Evolutionary conservation across 345 rosid genomes (phyloP).

Genomic region (Acer negundo): DNA sequence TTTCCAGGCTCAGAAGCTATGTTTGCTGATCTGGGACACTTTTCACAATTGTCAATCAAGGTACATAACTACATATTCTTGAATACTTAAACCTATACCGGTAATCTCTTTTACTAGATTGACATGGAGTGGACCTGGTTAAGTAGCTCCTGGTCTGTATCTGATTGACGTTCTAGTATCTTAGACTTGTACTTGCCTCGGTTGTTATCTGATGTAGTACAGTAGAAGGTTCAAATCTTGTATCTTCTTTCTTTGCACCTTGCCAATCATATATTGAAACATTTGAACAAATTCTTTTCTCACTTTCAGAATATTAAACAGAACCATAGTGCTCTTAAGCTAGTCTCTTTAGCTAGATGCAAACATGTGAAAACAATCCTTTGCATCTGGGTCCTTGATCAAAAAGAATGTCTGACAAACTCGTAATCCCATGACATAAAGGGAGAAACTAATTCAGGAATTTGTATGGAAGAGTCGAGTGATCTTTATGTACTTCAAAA

Average conservation of each 20-base stretch:
- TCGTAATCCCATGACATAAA: neutral
- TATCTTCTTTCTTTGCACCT: neutral
- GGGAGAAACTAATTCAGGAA: neutral
- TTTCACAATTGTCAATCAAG: slow-evolving; percentile 86
- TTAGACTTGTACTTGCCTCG: neutral
- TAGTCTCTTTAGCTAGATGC: neutral
- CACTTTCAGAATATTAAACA: neutral
- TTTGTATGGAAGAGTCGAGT: neutral
- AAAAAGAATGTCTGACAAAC: neutral
- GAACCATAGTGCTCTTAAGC: neutral
- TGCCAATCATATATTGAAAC: neutral
- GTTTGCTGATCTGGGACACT: slow-evolving; percentile 98
- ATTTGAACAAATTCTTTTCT: neutral
- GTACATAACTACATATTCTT: slow-evolving; percentile 53
- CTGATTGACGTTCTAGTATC: neutral
- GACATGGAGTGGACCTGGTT: neutral
- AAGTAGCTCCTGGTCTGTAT: neutral
- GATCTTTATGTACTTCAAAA: neutral
- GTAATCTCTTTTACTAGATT: neutral
- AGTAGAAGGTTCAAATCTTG: neutral
- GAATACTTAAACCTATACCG: neutral
- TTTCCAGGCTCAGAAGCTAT: slow-evolving; percentile 84
- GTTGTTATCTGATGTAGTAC: neutral
- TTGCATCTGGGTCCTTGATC: neutral
- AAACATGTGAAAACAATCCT: neutral